Base-by-base conservation (phyloP, 257 asterid species). In the Nicotiana attenuata region DNA sequence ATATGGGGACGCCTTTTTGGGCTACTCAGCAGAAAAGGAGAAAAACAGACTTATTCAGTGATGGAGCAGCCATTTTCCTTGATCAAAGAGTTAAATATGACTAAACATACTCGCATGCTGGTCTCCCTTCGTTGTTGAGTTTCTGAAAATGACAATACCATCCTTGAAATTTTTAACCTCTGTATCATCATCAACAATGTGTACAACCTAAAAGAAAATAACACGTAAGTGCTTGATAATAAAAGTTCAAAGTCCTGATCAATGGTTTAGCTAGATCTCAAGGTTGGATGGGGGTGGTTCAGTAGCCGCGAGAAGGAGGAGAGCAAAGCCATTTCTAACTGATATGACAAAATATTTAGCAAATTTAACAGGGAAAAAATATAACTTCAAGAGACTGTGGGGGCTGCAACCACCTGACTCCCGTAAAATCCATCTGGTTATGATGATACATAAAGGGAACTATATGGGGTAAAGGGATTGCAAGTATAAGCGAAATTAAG, bases 151-250 rank as follows among this genome's bases (percentile, higher is more conserved):
- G 67, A 89, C 71, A 82, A 95, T 83, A 53, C 89, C 73, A 87
- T 85, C 88, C 35, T 64, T 61, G 63, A 55, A 80, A 53, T 82
- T 88, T 76, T 82, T 68, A 79, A 64, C 87, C 84, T 85, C 91
- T 60, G 79, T 78, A 86, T 87, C 91, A 82, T 86, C 79, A 77
- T 88, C 88, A 82, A 87, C 91, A 83, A 95, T 85, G 80, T 85
- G 52, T 80, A 95, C 82, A 82, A 92, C 90, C 98, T 93, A 77
- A 88, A 87, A 76, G 69, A 81, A 84, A 35, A 19, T 80, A 77
- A 56, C 79, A 19, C 24, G 31, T 47, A 52, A 67, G 82, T 41
- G 55, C 53, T 55, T 82, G 66, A 77, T 83, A 76, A 57, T 47
- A 3, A 16, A 71, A 71, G 15, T 45, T 14, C 60, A 71, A 22